Evolutionary conservation across 1,284 basidiomycete species (phyloP).

Genomic region (Earliella scabrosa): DNA sequence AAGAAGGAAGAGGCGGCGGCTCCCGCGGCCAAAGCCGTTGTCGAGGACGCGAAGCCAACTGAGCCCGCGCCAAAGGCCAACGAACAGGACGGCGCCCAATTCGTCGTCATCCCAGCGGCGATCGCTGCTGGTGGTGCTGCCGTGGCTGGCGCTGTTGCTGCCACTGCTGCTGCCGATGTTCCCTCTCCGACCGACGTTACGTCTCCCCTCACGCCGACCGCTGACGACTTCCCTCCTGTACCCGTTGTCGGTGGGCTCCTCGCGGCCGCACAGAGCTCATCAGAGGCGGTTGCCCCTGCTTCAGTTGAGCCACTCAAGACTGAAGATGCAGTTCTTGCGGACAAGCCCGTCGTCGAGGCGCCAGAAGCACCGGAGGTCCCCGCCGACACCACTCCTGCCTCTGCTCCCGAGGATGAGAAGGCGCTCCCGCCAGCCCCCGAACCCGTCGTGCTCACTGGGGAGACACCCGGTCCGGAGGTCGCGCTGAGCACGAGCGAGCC

Average conservation of each 20-base stretch:
- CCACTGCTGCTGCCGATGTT: constrained; percentile 17
- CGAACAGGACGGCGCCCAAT: constrained; percentile 7
- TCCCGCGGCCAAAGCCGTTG: too few relatives aligned
- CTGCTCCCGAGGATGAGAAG: constrained; percentile 15
- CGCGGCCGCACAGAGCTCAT: constrained; percentile 8
- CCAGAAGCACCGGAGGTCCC: constrained; percentile 19
- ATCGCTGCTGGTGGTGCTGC: constrained; percentile 16
- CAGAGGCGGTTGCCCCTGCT: background rate
- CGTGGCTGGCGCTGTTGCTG: constrained; percentile 21
- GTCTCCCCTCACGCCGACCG: constrained; percentile 21
- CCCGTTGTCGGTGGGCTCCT: constrained; percentile 29
- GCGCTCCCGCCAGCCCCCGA: constrained; percentile 38
- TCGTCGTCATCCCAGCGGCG: background rate
- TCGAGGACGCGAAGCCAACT: constrained; percentile 20
- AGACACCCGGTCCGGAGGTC: constrained; percentile 43
- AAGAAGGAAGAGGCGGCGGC: background rate
- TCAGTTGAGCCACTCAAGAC: constrained; percentile 28
- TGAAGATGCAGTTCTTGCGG: constrained; percentile 25
- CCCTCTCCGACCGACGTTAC: constrained; percentile 11
- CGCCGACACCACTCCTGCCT: constrained; percentile 5
- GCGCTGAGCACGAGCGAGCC: constrained; percentile 37
- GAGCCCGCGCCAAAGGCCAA: constrained; percentile 9
- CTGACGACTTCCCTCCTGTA: constrained; percentile 31
- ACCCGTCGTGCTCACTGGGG: constrained; percentile 38
- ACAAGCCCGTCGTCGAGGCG: constrained; percentile 25